Base-by-base conservation (phyloP, 1,284 basidiomycete species). In the Ustilago loliicola region DNA sequence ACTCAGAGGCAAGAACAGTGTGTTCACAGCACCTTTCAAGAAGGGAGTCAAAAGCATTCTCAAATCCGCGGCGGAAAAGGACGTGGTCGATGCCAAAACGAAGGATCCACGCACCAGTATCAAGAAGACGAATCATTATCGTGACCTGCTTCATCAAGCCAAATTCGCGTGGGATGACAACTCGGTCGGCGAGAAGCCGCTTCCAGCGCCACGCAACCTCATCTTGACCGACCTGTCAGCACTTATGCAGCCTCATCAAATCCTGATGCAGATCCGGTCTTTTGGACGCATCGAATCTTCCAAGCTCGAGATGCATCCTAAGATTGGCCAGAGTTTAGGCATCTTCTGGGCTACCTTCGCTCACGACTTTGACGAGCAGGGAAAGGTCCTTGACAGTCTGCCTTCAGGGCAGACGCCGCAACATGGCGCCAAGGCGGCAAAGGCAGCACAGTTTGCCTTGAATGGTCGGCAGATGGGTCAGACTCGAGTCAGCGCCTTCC, bases 281-380 rank as follows among this genome's bases (percentile, higher is more conserved):
- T 90, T 93, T 81, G 96, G 95, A 1, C 85, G 88, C 13, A 89
- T 96, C 79, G 82, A 89, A 11, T 90, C 91, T 13, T 91, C 93
- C 66, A 93, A 95, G 75, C 90, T 92, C 40, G 93, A 95, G 84
- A 90, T 93, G 71, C 93, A 97, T 87, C 90, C 90, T 54, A 89
- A 90, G 60, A 94, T 91, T 23, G 95, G 95, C 15, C 92, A 91
- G 72, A 91, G 92, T 17, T 89, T 98, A 3, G 95, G 95, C 7
- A 91, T 98, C 47, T 91, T 93, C 59, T 91, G 91, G 83, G 89
- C 98, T 80, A 91, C 90, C 72, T 98, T 90, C 85, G 86, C 77
- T 23, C 85, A 87, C 69, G 83, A 87, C 64, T 80, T 82, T 57
- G 75, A 79, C 58, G 73, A 80, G 23, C 63, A 69, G 2, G 77